Conservation (phyloP, 2,329 filamentous ascomycete species). For the Huntiella abstrusa region DNA sequence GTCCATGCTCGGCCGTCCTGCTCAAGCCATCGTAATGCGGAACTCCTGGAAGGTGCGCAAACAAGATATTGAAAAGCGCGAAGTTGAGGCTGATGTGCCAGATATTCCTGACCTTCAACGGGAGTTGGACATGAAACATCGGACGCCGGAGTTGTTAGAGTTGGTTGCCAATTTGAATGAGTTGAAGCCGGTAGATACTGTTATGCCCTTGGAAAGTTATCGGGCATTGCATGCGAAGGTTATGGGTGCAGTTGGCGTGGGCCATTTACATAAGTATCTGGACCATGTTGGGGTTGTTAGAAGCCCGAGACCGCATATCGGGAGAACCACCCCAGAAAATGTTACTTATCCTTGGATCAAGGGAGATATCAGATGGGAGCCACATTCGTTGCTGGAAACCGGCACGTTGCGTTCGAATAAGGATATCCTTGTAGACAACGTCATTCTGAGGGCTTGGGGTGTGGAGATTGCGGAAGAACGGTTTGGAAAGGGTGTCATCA, state of each 20-base stretch:
- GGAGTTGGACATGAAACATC: slow-evolving; percentile 16
- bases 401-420: slow-evolving; percentile 18
- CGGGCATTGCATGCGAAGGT: slow-evolving; percentile 22
- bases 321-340: slow-evolving; percentile 5
- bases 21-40: slow-evolving; percentile 29
- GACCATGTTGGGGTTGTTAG: slow-evolving; percentile 3
- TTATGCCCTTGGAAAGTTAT: slow-evolving; percentile 24
- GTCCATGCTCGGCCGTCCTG: slow-evolving; percentile 19
- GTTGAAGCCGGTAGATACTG: slow-evolving; percentile 23
- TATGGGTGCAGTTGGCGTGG: slow-evolving; percentile 25
- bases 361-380: slow-evolving; percentile 24
- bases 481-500: slow-evolving; percentile 23
- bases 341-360: slow-evolving; percentile 24
- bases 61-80: neutral
- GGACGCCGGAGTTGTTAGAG: slow-evolving; percentile 18
- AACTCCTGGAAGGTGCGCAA: slow-evolving; percentile 14
- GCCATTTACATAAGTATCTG: slow-evolving; percentile 28
- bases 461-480: slow-evolving; percentile 28
- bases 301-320: slow-evolving; percentile 1
- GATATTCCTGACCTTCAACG: slow-evolving; percentile 18
- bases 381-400: slow-evolving; percentile 13
- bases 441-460: slow-evolving; percentile 32
- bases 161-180: slow-evolving; percentile 28
- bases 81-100: slow-evolving; percentile 9
- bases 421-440: slow-evolving; percentile 20